Conservation (phyloP, 1,284 basidiomycete genomes). For the Malassezia furfur region DNA sequence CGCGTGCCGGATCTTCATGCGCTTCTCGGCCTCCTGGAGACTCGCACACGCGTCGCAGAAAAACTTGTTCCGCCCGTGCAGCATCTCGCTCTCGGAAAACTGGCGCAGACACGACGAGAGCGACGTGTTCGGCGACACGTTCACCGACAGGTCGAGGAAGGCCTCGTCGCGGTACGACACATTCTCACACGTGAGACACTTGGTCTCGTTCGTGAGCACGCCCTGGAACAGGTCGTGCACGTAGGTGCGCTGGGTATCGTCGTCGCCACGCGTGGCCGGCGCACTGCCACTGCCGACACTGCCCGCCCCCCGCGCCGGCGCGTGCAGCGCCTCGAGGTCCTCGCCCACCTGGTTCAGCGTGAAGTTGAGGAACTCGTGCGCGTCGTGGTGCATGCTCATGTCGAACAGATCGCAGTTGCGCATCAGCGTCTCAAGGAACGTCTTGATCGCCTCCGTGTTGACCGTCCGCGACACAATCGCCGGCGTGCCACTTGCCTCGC, state of each 20-base stretch:
- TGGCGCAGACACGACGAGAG: slow-evolving; percentile 88
- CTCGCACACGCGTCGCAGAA: slow-evolving; percentile 95
- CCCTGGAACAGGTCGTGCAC: slow-evolving; percentile 90
- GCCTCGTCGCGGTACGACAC: slow-evolving; percentile 84
- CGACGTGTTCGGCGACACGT: slow-evolving; percentile 93
- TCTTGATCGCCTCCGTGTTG: slow-evolving; percentile 18
- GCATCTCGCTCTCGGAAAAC: slow-evolving; percentile 95
- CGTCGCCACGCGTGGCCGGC: background rate
- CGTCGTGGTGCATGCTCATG: slow-evolving; percentile 60
- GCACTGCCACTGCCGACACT: background rate
- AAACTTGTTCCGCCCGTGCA: slow-evolving; percentile 95
- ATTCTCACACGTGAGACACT: slow-evolving; percentile 83
- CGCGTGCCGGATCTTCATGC: slow-evolving; percentile 95
- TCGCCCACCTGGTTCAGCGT: slow-evolving; percentile 85
- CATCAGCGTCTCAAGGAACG: slow-evolving; percentile 32
- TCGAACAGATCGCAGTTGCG: slow-evolving; percentile 42
- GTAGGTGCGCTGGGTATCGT: slow-evolving; percentile 56
- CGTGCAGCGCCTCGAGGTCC: slow-evolving; percentile 62
- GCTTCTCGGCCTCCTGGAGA: slow-evolving; percentile 91
- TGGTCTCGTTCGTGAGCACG: slow-evolving; percentile 84
- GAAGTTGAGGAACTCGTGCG: slow-evolving; percentile 93
- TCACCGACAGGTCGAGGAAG: slow-evolving; percentile 92
- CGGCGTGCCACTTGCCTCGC: background rate
- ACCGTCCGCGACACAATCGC: slow-evolving; percentile 2
- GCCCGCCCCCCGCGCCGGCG: background rate